Base-by-base conservation (phyloP, 768 basidiomycete genomes). In the Mycena kentingensis region DNA sequence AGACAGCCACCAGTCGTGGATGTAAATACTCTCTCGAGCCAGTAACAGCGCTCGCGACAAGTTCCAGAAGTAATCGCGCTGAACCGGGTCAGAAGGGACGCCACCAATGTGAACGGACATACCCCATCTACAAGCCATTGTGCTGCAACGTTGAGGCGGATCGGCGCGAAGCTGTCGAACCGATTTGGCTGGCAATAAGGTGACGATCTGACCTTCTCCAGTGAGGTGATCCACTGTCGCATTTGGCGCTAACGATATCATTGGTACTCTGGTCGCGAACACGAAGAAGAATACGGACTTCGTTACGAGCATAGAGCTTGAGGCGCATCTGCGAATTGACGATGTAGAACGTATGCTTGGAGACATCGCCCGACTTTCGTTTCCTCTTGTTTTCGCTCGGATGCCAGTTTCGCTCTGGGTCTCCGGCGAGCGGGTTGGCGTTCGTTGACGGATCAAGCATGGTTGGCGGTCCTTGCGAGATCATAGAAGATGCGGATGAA, bases 61-160 rank as follows among this genome's bases (percentile, higher is more conserved):
- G 64, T 95, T 96, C 97, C 96, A 99, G 71, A 93, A 96, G 65
- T 99, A 99, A 67, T 99, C 96, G 11, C 96, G 85, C 90, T 95
- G 54, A 25, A n/a, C 13, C 46, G 32, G 21, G 46, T 48, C 41
- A 58, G 46, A 45, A 18, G 39, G 18, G 45, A n/a, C 18, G 31
- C 15, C 44, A 52, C 3, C 8, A 52, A 34, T 57, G 22, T 4
- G 34, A 5, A 24, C n/a, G 11, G 8, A 76, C 89, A 65, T 57
- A 95, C 92, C 16, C 96, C 96, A 69, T 99, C 96, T 16, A 98
- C 94, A 2, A 99, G 83, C 96, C 96, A 99, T 63, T 98, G 95
- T 4, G 95, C 90, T 22, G 94, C 88, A 4, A 95, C 95, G 63
- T 98, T 95, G 61, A 89, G 70, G 27, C 96, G 80, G 47, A 98